A percentile compares a stretch with the other conserved stretches of the same genome.
These are phyloP conservation scores for Daldinia loculata DNA, from an alignment of 495 filamentous ascomycete genomes.

Conservation along the genomic window DNA sequence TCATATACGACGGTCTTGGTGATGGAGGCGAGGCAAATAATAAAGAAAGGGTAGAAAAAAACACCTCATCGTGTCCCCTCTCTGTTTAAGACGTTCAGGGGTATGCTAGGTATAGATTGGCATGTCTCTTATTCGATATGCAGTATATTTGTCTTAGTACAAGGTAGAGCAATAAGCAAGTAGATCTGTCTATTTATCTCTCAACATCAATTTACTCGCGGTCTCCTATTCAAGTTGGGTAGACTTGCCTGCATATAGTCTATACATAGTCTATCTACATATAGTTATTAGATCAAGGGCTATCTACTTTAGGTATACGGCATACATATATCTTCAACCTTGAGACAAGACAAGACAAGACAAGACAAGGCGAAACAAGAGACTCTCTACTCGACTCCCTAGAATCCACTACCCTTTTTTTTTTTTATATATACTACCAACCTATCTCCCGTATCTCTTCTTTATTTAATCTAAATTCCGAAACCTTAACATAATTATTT, in stretches of 20 bases:
- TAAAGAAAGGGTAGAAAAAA: neutral
- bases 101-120: neutral
- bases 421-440: neutral
- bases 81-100: neutral
- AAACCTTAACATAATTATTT: neutral
- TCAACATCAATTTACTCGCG: neutral
- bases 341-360: neutral
- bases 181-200: neutral
- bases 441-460: neutral
- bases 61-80: conserved; percentile 9
- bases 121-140: neutral
- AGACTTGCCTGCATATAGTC: neutral
- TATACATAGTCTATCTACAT: neutral
- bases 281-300: neutral
- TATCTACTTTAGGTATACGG: conserved; percentile 11
- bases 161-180: neutral
- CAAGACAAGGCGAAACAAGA: too few relatives aligned
- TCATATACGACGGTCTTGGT: conserved; percentile 4
- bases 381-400: neutral
- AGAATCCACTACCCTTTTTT: conserved; percentile 1
- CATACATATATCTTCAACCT: neutral
- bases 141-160: conserved; percentile 5
- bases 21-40: conserved; percentile 2
- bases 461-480: neutral
- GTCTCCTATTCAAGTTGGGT: neutral